Base-by-base conservation (phyloP, 306 rosid genomes). In the Dalbergia oliveri region DNA sequence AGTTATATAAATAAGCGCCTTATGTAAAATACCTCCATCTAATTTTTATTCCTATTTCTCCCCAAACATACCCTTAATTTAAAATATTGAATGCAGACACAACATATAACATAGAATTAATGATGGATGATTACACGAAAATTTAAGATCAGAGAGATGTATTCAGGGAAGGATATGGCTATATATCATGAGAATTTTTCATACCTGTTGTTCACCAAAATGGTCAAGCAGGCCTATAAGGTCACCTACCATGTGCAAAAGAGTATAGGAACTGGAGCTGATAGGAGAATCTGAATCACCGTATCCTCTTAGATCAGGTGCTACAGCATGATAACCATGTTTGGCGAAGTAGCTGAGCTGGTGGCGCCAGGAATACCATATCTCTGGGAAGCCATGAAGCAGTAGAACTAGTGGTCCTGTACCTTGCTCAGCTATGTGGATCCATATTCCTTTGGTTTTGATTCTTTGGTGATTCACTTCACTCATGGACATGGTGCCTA, bases 261-360 rank as follows among this genome's bases (percentile, higher is more conserved):
- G 0, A 44, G 92, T 85, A 75, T 93, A 86, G 76, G 92, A 89
- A 56, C 15, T 65, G 33, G 88, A 84, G 66, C 60, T 75, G 34
- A 88, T 73, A 23, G 95, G 94, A 82, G 90, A 80, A 21, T 89
- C 89, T 18, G 91, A 90, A 66, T 86, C 91, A 19, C 94, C 94
- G 8, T 85, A 89, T 71, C 95, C 97, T 88, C 97, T 83, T 19
- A 92, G 78, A 81, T 92, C 97, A 35, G 92, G 97, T 31, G 94
- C 92, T 68, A 92, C 90, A 1, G 82, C 93, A 72, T 86, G 95
- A 79, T 86, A 88, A 39, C 94, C 93, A 15, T 89, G 81, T 6
- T 76, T 73, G 6, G 90, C 87, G 83, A 90, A 84, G 82, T 19
- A 68, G 16, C 77, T 75, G 43, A 90, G 85, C 77, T 88, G 91